These are phyloP conservation scores for Astrocystis sublimbata DNA, from an alignment of 495 filamentous ascomycete genomes.

Conservation along the genomic window DNA sequence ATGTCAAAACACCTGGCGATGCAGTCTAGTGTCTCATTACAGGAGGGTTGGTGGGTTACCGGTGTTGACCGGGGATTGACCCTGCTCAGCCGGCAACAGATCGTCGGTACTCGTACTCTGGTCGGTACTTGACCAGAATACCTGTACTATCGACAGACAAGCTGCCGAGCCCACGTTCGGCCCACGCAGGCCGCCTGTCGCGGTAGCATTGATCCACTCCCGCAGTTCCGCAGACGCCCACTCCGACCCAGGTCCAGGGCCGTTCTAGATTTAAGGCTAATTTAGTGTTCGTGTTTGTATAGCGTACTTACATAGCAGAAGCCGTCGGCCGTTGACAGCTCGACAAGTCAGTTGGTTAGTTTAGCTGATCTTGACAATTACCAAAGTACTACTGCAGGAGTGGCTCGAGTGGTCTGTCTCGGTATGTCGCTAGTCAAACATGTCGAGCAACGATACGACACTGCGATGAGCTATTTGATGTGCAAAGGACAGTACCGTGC, in stretches of 20 bases:
- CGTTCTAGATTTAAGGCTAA: slow-evolving; percentile 17
- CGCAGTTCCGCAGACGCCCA: background rate
- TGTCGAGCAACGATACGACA: background rate
- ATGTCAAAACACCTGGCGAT: slow-evolving; percentile 10
- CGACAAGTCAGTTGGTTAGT: slow-evolving; percentile 11
- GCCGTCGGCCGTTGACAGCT: slow-evolving; percentile 5
- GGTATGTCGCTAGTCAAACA: slow-evolving; percentile 7
- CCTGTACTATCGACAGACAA: background rate
- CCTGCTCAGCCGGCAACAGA: slow-evolving; percentile 13
- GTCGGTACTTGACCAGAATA: too few relatives aligned
- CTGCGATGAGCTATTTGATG: background rate
- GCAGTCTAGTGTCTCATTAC: slow-evolving; percentile 1
- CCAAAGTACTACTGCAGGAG: slow-evolving; percentile 10
- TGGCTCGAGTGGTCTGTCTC: slow-evolving; percentile 6
- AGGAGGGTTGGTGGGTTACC: slow-evolving; percentile 3
- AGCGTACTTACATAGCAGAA: too few relatives aligned
- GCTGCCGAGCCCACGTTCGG: too few relatives aligned
- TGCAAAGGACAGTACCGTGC: slow-evolving; percentile 1
- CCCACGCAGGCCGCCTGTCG: too few relatives aligned
- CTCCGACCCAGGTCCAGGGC: background rate
- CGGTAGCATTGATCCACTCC: background rate
- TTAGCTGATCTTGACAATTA: slow-evolving; percentile 2
- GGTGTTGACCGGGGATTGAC: background rate
- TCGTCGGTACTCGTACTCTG: too few relatives aligned
- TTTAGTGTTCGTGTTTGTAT: too few relatives aligned